phyloP scores from a whole-genome alignment of 768 basidiomycete genomes.

The Pleurotus eryngii region DNA sequence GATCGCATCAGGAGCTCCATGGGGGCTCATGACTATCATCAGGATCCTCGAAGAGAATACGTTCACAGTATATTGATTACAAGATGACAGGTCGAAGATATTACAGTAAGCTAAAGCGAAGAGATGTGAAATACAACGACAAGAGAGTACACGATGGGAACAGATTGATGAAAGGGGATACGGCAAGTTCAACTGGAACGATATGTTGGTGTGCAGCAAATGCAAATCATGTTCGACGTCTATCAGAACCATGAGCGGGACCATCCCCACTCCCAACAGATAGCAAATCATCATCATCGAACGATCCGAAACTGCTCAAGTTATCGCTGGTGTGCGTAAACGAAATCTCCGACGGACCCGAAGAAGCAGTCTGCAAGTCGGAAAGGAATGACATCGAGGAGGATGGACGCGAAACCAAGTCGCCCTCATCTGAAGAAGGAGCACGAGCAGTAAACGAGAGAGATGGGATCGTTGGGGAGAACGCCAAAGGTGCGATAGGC shows the following conservation, averaged over 20 bases:
- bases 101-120: no score
- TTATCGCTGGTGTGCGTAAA: neutral
- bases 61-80: no score
- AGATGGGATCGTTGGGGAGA: neutral
- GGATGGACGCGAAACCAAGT: neutral
- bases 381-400: slow-evolving; percentile 5
- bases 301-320: neutral
- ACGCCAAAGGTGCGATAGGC: neutral
- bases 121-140: no score
- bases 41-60: no score
- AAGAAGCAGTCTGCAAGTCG: neutral
- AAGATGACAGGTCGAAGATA: no score
- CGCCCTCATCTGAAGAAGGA: neutral
- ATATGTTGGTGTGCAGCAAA: no score
- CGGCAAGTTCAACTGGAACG: no score
- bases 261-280: neutral
- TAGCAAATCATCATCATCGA: slow-evolving; percentile 2
- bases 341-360: slow-evolving; percentile 2
- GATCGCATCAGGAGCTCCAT: no score
- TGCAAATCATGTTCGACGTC: neutral
- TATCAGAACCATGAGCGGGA: neutral
- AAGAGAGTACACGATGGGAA: no score
- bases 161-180: no score
- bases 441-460: neutral
- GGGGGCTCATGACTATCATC: no score